These are phyloP conservation scores for Oropetium thomaeum DNA, from an alignment of 176 grass and related monocot genomes.

Conservation along the genomic window DNA sequence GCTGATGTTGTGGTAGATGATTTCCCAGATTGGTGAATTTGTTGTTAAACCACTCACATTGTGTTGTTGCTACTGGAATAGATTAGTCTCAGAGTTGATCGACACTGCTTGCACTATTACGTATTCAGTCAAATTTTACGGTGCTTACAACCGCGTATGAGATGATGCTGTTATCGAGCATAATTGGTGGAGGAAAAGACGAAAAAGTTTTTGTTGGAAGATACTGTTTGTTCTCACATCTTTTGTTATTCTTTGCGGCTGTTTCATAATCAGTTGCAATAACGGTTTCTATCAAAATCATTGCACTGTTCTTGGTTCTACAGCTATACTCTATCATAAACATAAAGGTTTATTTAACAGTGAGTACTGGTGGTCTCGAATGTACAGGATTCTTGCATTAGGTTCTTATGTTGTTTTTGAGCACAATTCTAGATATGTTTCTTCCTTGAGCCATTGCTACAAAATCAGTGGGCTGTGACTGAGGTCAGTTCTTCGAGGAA, in stretches of 20 bases:
- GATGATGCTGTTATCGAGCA: background rate
- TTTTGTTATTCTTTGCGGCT: background rate
- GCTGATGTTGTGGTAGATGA: slow-evolving; percentile 20
- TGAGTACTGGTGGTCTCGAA: slow-evolving; percentile 29
- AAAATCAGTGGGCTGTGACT: background rate
- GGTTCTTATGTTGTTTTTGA: slow-evolving; percentile 36
- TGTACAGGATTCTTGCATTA: slow-evolving; percentile 30
- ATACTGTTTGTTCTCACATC: background rate
- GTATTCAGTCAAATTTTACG: background rate
- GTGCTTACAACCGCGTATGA: slow-evolving; percentile 10
- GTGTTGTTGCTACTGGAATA: background rate
- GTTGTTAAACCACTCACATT: background rate
- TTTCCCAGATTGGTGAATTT: slow-evolving; percentile 24
- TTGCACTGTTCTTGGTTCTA: slow-evolving; percentile 23
- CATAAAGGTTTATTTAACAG: slow-evolving; percentile 15
- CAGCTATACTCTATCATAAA: background rate
- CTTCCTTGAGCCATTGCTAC: slow-evolving; percentile 9
- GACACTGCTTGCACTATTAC: background rate
- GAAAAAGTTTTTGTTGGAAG: background rate
- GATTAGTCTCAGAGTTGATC: background rate
- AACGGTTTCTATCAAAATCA: background rate
- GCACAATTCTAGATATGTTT: slow-evolving; percentile 12
- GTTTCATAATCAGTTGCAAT: slow-evolving; percentile 7
- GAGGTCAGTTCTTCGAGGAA: slow-evolving; percentile 8
- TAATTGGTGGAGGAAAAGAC: background rate